These are phyloP conservation scores for Dothistroma septosporum DNA, from an alignment of 2,329 filamentous ascomycete species.

Conservation along the genomic window DNA sequence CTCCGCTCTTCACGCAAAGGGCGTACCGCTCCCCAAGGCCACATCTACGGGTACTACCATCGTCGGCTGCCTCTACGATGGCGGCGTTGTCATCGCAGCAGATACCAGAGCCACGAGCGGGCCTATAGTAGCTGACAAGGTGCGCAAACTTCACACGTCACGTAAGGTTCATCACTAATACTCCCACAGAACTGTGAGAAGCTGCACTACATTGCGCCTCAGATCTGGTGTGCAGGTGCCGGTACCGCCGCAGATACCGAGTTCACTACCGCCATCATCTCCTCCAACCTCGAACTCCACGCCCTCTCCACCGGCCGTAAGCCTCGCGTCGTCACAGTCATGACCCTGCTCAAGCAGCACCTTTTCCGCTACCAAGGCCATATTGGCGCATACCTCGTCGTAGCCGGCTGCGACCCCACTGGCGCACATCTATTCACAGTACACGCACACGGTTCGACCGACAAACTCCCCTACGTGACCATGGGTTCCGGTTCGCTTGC, in stretches of 20 bases:
- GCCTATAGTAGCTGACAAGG: constrained; percentile 98
- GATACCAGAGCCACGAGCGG: constrained; percentile 96
- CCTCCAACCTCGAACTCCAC: constrained; percentile 96
- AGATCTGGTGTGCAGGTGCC: constrained; percentile 98
- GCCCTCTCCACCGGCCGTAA: constrained; percentile 92
- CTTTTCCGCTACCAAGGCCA: constrained; percentile 97
- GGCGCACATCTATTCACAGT: constrained; percentile 95
- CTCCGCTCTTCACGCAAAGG: constrained; percentile 86
- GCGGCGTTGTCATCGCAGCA: constrained; percentile 96
- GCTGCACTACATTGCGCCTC: constrained; percentile 95
- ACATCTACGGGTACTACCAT: constrained; percentile 99
- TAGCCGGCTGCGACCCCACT: constrained; percentile 93
- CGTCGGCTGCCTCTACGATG: constrained; percentile 93
- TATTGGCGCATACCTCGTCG: constrained; percentile 95
- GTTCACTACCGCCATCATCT: constrained; percentile 98
- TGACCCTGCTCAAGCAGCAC: constrained; percentile 99
- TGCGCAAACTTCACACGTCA: constrained; percentile 32
- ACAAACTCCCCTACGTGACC: constrained; percentile 98
- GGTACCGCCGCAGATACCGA: constrained; percentile 98
- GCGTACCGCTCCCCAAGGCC: constrained; percentile 91
- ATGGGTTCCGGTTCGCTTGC: constrained; percentile 96
- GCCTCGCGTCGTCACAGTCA: constrained; percentile 95
- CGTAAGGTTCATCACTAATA: constrained; percentile 8
- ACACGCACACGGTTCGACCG: constrained; percentile 94
- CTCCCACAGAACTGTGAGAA: constrained; percentile 86